Evolutionary conservation across 805 yeast genomes (phyloP).

Genomic region (Saccharomycopsis fibuligera): DNA sequence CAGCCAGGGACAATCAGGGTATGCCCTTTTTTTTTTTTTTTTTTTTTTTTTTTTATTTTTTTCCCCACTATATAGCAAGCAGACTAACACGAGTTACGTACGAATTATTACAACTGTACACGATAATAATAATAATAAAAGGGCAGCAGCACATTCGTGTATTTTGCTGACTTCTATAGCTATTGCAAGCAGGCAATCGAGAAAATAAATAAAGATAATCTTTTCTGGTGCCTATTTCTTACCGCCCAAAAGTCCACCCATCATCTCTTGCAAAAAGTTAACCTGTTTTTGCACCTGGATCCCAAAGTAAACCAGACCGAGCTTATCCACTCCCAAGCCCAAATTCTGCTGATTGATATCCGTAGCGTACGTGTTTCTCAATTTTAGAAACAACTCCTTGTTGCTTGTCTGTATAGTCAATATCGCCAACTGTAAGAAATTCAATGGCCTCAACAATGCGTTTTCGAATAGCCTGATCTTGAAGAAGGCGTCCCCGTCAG

Average conservation of each 20-base stretch:
- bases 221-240: neutral
- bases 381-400: constrained; percentile 46
- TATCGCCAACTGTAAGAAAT: constrained; percentile 64
- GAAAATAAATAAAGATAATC: neutral
- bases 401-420: constrained; percentile 50
- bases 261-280: constrained; percentile 63
- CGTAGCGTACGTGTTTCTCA: constrained; percentile 44
- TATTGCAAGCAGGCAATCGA: no score
- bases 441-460: constrained; percentile 40
- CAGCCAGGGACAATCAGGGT: no score
- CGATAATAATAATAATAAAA: no score
- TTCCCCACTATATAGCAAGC: no score
- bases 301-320: constrained; percentile 60
- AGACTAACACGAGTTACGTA: no score
- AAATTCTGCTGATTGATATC: constrained; percentile 33
- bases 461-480: constrained; percentile 31
- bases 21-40: no score
- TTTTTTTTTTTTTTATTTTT: no score
- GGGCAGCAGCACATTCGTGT: no score
- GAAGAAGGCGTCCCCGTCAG: constrained; percentile 25
- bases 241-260: constrained; percentile 54
- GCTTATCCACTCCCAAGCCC: constrained; percentile 40
- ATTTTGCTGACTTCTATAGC: no score
- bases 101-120: no score
- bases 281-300: constrained; percentile 46